Percentiles rank a stretch among this genome's conserved stretches.
Evolutionary conservation across 345 rosid genomes (phyloP).

Genomic region (Crucihimalaya himalaica): DNA sequence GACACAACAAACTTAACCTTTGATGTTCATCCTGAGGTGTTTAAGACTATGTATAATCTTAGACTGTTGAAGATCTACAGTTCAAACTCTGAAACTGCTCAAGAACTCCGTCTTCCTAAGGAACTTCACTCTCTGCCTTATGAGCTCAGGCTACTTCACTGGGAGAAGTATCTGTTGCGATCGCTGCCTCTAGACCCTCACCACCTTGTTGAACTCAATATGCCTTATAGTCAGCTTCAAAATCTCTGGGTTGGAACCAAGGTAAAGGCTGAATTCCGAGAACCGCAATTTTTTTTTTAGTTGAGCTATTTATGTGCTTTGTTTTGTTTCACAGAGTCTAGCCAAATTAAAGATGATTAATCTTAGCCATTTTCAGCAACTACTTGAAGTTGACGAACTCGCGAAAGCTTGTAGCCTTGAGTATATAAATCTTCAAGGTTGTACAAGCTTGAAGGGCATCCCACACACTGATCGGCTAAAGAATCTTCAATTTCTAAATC

Average conservation of each 20-base stretch:
- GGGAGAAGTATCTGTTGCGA: slow-evolving; percentile 26
- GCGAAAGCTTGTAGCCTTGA: slow-evolving; percentile 13
- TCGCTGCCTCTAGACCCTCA: background rate
- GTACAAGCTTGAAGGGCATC: slow-evolving; percentile 16
- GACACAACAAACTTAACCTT: no score
- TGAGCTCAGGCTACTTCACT: slow-evolving; percentile 35
- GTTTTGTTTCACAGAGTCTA: slow-evolving; percentile 6
- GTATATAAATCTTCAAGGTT: slow-evolving; percentile 24
- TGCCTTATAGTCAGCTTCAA: slow-evolving; percentile 13
- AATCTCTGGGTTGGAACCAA: slow-evolving; percentile 27
- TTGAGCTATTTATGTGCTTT: background rate
- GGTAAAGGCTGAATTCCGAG: background rate
- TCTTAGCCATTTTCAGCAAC: slow-evolving; percentile 19
- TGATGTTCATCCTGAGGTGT: no score
- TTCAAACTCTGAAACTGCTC: no score
- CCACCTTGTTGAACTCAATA: slow-evolving; percentile 16
- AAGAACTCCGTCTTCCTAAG: no score
- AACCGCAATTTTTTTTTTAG: background rate
- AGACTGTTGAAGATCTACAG: no score
- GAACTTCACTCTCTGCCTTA: slow-evolving; percentile 17
- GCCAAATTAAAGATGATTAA: slow-evolving; percentile 6
- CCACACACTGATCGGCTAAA: slow-evolving; percentile 7
- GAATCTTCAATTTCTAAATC: slow-evolving; percentile 14
- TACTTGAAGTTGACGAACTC: slow-evolving; percentile 22
- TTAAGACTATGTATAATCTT: no score